These are phyloP conservation scores for Hirschfeldia incana DNA, from an alignment of 345 rosid species.

Conservation along the genomic window DNA sequence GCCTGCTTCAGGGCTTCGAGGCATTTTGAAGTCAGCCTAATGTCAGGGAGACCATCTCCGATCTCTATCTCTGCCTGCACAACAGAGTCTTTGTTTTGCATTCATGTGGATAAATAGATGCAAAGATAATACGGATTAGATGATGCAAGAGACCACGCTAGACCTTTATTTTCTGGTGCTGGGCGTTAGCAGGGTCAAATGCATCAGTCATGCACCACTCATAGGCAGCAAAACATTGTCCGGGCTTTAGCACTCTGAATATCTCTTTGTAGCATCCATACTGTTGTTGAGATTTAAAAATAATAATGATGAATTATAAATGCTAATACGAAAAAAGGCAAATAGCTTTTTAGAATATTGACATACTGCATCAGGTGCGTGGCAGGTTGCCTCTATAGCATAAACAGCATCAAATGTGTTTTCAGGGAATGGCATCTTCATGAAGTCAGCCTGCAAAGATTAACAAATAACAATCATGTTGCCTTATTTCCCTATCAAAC, in stretches of 20 bases:
- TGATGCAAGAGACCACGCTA: slow-evolving; percentile 18
- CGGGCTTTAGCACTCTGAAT: slow-evolving; percentile 91
- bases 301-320: neutral
- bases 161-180: slow-evolving; percentile 85
- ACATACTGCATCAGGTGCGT: slow-evolving; percentile 98
- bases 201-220: slow-evolving; percentile 99
- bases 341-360: slow-evolving; percentile 16
- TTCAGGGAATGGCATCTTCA: slow-evolving; percentile 98
- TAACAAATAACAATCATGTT: slow-evolving; percentile 16
- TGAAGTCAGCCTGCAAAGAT: slow-evolving; percentile 84
- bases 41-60: slow-evolving; percentile 95
- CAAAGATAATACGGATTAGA: too few species aligned
- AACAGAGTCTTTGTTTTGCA: slow-evolving; percentile 6
- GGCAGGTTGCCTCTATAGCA: slow-evolving; percentile 99
- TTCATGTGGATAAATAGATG: slow-evolving; percentile 3
- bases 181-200: slow-evolving; percentile 68
- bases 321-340: slow-evolving; percentile 22
- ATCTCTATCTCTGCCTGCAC: slow-evolving; percentile 83
- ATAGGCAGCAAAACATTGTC: slow-evolving; percentile 84
- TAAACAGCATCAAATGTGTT: slow-evolving; percentile 84
- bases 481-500: neutral
- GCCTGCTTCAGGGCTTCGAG: slow-evolving; percentile 83
- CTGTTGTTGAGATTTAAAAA: slow-evolving; percentile 44
- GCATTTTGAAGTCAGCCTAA: slow-evolving; percentile 74
- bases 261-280: slow-evolving; percentile 95